Evolutionary conservation across 2,329 filamentous ascomycete genomes (phyloP), one percentile per base, ranked within the genome.

Genomic region (Ascochyta koolunga): DNA sequence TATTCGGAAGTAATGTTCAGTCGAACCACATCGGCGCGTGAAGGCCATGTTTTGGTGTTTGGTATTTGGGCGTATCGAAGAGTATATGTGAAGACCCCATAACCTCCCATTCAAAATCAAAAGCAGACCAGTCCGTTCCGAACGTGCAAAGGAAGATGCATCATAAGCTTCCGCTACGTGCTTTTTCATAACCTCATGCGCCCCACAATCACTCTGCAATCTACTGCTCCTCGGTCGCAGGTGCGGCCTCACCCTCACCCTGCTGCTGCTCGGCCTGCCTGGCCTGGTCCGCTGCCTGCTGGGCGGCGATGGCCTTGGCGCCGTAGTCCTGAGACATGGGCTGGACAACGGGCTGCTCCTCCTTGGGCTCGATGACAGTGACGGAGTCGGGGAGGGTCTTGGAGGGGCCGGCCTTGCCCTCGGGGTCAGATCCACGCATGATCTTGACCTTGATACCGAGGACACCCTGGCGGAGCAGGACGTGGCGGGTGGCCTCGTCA

Each of bases 381-480:
- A 99, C 95, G 79, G 92, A 91, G 81, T 99, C 95, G 71, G 95
- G 95, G 67, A 99, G 91, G 69, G 92, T 88, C 88, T 98, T 97
- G 83, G 93, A 91, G 74, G 93, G 93, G 71, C 95, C 92, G 75
- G 91, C 88, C 89, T 99, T 99, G 88, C 95, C 95, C 83, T 98
- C 92, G 79, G 95, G 95, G 85, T 99, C 95, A 73, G 91, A 95
- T 78, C 95, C 95, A 80, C 96, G 93, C 95, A 99, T 99, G 85
- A 99, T 99, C 93, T 99, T 99, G 82, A 99, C 95, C 89, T 99
- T 99, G 86, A 99, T 99, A 84, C 95, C 95, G 69, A 99, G 86
- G 69, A 99, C 95, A 90, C 95, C 95, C 86, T 99, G 95, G 83
- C 96, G 91, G 81, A 99, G 93, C 70, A 99, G 92, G 75, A 99